Evolutionary conservation across 495 filamentous ascomycete genomes (phyloP), one percentile per base, ranked within the genome.

Genomic region (Hyaloscypha finlandica): DNA sequence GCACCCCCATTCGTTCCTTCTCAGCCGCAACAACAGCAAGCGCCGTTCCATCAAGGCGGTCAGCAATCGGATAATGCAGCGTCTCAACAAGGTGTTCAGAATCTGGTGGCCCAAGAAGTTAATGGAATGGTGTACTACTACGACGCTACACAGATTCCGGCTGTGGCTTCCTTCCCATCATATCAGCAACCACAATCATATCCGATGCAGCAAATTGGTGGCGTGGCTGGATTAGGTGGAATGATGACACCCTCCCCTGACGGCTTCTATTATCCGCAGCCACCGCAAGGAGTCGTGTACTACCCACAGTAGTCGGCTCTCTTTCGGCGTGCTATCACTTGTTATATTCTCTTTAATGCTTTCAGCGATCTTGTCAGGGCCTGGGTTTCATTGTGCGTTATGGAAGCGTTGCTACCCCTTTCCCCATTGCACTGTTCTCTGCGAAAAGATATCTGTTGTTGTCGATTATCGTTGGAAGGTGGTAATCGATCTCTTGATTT

Each of bases 101-200:
- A 86, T 69, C 90, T 92, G 32, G 90, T 98, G 58, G 92, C 93
- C 3, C 94, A 97, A 74, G 95, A 98, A 78, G 86, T 88, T 69
- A 93, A 94, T 68, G 95, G 96, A 56, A 97, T 94, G 81, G 93
- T 97, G 4, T 98, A 97, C 76, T 99, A 97, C 75, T 93, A 93
- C 66, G 89, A 96, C 72, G 83, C 90, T 35, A 83, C 88, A 11
- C 90, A 95, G 75, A 79, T 92, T 64, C 70, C 78, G 12, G 82
- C 83, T 52, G 83, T 87, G 65, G 77, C 83, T 33, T 76, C 74
- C 2, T 84, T 83, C 63, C 80, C 77, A 20, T 69, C 84, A 4
- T 87, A 84, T 64, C 78, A 80, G 25, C 69, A 81, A 31, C 80
- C 80, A 64, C 86, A 70, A 52, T 75, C 80, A 19, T 75, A 74